Evolutionary conservation across 768 basidiomycete genomes (phyloP).

Genomic region (Podaxis carcinomalis): DNA sequence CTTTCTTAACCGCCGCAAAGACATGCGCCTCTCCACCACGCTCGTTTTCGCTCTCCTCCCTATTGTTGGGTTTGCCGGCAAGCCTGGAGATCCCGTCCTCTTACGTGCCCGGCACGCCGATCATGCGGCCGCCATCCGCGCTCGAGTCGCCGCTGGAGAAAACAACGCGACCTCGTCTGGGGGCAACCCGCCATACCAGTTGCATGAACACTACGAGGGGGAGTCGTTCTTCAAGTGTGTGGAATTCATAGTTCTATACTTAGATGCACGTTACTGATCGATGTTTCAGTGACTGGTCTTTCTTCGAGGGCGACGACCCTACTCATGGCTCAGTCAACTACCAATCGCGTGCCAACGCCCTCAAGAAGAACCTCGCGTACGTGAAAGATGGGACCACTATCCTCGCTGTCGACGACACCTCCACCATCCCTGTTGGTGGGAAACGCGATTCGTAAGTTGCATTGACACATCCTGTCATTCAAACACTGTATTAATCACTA

Average conservation of each 20-base stretch:
- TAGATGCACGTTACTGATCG: neutral
- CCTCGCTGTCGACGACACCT: slow-evolving; percentile 57
- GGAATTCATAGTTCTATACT: neutral
- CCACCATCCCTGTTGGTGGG: slow-evolving; percentile 40
- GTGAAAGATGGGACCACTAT: slow-evolving; percentile 58
- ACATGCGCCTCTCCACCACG: slow-evolving; percentile 4
- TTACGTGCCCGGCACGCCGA: neutral
- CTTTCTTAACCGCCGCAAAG: neutral
- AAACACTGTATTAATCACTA: neutral
- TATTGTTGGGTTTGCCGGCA: slow-evolving; percentile 5
- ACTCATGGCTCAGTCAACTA: slow-evolving; percentile 70
- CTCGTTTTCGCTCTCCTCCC: slow-evolving; percentile 9
- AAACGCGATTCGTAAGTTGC: slow-evolving; percentile 48
- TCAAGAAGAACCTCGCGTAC: slow-evolving; percentile 50
- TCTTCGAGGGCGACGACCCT: slow-evolving; percentile 59
- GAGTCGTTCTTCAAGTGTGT: slow-evolving; percentile 56
- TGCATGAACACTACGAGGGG: slow-evolving; percentile 37
- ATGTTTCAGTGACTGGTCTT: slow-evolving; percentile 52
- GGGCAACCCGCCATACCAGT: slow-evolving; percentile 18
- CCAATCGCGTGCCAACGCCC: slow-evolving; percentile 42
- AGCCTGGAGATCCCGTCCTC: neutral
- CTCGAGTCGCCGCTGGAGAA: neutral
- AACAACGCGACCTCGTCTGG: neutral
- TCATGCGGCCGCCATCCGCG: neutral
- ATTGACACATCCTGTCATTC: slow-evolving; percentile 8